phyloP scores from a whole-genome alignment of 768 basidiomycete species.

The Lentinula sp. region DNA sequence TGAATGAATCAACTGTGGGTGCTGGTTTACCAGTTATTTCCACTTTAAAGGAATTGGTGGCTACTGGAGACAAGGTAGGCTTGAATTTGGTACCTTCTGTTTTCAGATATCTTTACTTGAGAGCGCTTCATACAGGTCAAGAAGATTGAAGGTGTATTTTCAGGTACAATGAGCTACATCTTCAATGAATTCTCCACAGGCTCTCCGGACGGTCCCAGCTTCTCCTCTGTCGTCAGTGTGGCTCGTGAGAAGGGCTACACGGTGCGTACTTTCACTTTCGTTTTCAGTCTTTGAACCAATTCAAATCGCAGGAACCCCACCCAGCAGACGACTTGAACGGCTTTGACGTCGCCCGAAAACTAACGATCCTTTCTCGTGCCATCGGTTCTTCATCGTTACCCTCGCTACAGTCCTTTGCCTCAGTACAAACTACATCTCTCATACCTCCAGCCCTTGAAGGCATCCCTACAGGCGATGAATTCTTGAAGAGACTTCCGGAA shows the following conservation, averaged over 20 bases:
- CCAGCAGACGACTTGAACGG: constrained; percentile 96
- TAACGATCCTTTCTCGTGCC: constrained; percentile 89
- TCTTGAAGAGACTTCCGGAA: constrained; percentile 71
- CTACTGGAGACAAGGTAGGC: constrained; percentile 83
- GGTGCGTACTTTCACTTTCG: constrained; percentile 31
- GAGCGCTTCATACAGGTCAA: constrained; percentile 38
- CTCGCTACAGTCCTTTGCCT: constrained; percentile 70
- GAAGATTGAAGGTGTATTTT: constrained; percentile 97
- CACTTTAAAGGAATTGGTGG: constrained; percentile 87
- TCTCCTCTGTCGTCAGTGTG: constrained; percentile 83
- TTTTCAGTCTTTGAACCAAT: background rate
- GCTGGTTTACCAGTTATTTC: constrained; percentile 91
- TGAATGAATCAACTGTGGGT: constrained; percentile 91
- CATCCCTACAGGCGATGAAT: constrained; percentile 72
- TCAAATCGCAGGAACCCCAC: constrained; percentile 75
- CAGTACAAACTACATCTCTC: constrained; percentile 79
- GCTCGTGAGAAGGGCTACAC: constrained; percentile 96
- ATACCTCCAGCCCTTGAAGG: constrained; percentile 72
- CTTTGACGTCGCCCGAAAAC: constrained; percentile 93
- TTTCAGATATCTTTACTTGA: background rate
- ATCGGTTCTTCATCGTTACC: constrained; percentile 46
- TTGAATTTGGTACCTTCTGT: constrained; percentile 9
- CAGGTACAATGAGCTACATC: constrained; percentile 97
- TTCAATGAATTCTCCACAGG: constrained; percentile 92
- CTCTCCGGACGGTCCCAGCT: constrained; percentile 59